Base-by-base conservation (phyloP, 2,329 filamentous ascomycete species). In the Apiospora phragmitis region DNA sequence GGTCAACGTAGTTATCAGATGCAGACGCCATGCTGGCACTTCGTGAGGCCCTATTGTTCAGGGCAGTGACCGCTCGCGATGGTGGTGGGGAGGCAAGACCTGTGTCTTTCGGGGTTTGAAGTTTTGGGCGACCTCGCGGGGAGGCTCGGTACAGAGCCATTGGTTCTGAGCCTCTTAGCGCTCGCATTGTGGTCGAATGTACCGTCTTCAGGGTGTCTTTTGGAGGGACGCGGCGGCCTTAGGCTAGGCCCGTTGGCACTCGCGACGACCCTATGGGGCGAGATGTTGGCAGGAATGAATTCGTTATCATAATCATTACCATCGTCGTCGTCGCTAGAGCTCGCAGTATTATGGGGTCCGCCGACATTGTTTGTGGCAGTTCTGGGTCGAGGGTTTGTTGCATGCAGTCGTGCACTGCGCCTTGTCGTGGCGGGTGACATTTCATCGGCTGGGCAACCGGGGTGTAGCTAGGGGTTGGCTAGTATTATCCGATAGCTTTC, bases 401-500 rank as follows among this genome's bases (percentile, higher is more conserved):
- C 51, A 62, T 62, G 55, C 55, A 62, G 55, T 38, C 55, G 55
- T n/a, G 55, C 32, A 38, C 32, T 62, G 55, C 55, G 55, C 55
- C 55, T 62, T 24, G 55, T 62, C 6, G 18, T 35, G 32, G 21
- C 4, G 18, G 55, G 55, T 8, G 32, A 38, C 55, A 62, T 62
- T n/a, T 35, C 55, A 62, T 38, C 21, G 55, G 21, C 55, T 2
- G 32, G 55, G 55, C 55, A 62, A 62, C 32, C 35, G 55, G 18
- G 11, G 29, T 35, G 18, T 32, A 38, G 32, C 18, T 38, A 12
- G 24, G 4, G 24, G 24, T 6, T 51, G 16, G 29, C 8, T 35
- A 35, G 3, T n/a, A 26, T 59, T 35, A 1, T 8, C 26, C 18
- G 9, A 18, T 38, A 5, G 16, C 38, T 62, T 62, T 1, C 32